phyloP scores from a whole-genome alignment of 495 filamentous ascomycete species.

The Lentithecium fluviatile region DNA sequence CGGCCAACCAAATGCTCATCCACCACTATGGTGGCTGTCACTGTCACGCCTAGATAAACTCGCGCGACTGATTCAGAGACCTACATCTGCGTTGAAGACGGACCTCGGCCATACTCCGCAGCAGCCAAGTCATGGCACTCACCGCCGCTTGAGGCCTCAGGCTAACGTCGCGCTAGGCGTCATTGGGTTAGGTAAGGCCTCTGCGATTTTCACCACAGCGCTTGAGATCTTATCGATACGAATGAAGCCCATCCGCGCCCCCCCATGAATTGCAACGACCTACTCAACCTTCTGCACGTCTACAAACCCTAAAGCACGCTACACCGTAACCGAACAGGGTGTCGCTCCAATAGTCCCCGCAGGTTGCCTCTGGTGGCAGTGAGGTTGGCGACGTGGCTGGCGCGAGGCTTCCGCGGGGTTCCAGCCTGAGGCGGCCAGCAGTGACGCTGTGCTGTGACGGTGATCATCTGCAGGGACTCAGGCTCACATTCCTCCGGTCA shows the following conservation, averaged over 20 bases:
- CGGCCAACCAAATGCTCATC: too few species aligned
- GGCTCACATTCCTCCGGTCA: constrained; percentile 12
- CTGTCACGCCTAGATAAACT: not conserved
- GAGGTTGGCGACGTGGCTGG: constrained; percentile 24
- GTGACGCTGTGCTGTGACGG: constrained; percentile 9
- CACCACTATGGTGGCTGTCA: not conserved
- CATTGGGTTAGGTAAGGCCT: constrained; percentile 12
- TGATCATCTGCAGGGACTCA: too few species aligned
- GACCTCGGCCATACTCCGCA: too few species aligned
- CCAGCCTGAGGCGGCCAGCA: not conserved
- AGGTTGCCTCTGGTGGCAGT: not conserved
- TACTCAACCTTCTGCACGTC: constrained; percentile 15
- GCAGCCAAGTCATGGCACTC: constrained; percentile 18
- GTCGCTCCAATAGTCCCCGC: constrained; percentile 16
- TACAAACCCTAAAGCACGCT: constrained; percentile 19
- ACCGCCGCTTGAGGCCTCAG: constrained; percentile 29
- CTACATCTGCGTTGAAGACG: not conserved
- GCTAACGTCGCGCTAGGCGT: constrained; percentile 1
- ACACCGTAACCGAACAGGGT: not conserved
- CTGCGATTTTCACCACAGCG: too few species aligned
- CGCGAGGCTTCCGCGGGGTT: constrained; percentile 4
- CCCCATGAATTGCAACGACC: constrained; percentile 19
- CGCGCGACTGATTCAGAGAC: constrained; percentile 4
- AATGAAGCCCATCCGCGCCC: constrained; percentile 11
- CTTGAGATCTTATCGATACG: constrained; percentile 31